Base-by-base conservation (phyloP, 169 alveolate species). In the Plasmodium cynomolgi region DNA sequence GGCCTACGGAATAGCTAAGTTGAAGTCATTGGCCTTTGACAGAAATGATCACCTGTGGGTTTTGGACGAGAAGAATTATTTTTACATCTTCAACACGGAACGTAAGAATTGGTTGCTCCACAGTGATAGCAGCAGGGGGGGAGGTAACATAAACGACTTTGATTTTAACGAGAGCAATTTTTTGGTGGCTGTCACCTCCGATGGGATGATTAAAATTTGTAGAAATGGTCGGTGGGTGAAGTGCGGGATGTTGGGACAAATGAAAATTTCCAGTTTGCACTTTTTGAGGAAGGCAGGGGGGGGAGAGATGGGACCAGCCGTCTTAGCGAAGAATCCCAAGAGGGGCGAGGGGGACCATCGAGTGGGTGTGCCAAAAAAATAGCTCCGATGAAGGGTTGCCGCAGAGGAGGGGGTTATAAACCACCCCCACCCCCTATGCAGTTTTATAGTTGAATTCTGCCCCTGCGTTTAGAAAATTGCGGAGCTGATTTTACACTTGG, bases 1-100 rank as follows among this genome's bases (percentile, higher is more conserved):
- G 73, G 94, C 94, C 13, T 90, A 90, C 72, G 94, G 94, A 26
- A 90, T 90, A 58, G 58, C 90, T 17, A 90, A 90, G 58, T 17
- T 90, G 50, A 90, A 74, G 26, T 90, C 91, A n/a, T 68, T 90
- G 72, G 94, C 94, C 31, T 79, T 90, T 29, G 94, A 90, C 54
- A 80, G 94, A 58, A 90, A 33, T 47, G 71, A 80, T 39, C 58
- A 58, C 2, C 84, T 90, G 9, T 90, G 94, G 94, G 71, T 90
- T n/a, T 34, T 90, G n/a, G 94, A 90, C n/a, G 79, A 90, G 34
- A 39, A 31, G 33, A 80, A 90, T 80, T 90, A 90, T 80, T 81
- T 90, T 15, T 90, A 29, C 39, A 80, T 81, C 6, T 80, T 20
- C 50, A 50, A 90, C 77, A 81, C 80, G 20, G 72, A 81, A 81